Evolutionary conservation across 176 grass and related monocot species (phyloP), one percentile per base, ranked within the genome.

Genomic region (Bolboschoenus planiculmis): DNA sequence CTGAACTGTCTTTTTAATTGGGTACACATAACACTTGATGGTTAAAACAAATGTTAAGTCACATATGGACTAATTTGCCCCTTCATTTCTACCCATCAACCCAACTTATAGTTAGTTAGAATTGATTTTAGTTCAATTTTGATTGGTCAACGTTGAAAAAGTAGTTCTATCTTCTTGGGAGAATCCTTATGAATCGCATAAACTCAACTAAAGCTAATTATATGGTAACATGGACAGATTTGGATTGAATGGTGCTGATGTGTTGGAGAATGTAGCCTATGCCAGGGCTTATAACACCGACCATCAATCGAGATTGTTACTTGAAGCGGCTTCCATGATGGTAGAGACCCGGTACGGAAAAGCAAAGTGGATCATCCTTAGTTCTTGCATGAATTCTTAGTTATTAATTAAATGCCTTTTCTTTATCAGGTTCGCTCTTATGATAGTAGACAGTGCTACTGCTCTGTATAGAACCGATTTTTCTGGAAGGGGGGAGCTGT

Each of bases 261-360:
- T 94, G 78, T 72, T 97, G 40, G 94, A 97, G 81, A 97, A 97
- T 89, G 94, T 97, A 60, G 94, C 94, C 88, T 97, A 97, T 54
- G 94, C 92, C 4, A 90, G 94, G 85, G 91, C 91, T 64, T 97
- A 97, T 87, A 93, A 97, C 89, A 97, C 90, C 30, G 94, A 97
- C 84, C 91, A 97, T 86, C 90, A 94, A 76, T 97, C 88, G 55
- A 92, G 90, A 86, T 88, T 97, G 56, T 88, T 97, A 80, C 84
- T 97, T 18, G 87, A 97, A 85, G 95, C 90, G 77, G 92, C 90
- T 63, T 97, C 95, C 50, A 97, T 97, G 95, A 94, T 97, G 95
- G 87, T 94, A 71, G 92, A 97, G 79, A 83, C 95, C 63, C 92
- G 92, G 92, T 37, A 83, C 70, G 85, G 79, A 35, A 53, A 71